These are phyloP conservation scores for Amaranthus tricolor DNA, from an alignment of 179 eudicot species.

Conservation along the genomic window DNA sequence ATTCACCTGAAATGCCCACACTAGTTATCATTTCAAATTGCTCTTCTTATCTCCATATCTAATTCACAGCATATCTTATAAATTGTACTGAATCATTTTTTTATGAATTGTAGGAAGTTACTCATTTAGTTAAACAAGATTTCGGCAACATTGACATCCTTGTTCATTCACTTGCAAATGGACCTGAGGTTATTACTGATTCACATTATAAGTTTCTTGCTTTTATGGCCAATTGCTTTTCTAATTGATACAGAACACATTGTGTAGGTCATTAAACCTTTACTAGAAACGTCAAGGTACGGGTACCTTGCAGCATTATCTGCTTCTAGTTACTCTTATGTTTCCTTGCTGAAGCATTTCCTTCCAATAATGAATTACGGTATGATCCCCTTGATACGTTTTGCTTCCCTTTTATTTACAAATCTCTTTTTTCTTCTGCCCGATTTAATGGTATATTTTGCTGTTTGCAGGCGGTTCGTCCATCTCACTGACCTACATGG, in stretches of 20 bases:
- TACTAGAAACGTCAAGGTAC: constrained; percentile 83
- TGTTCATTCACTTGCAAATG: constrained; percentile 98
- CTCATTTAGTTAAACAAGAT: constrained; percentile 76
- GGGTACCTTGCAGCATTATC: constrained; percentile 97
- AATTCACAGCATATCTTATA: neutral
- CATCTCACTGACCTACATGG: constrained; percentile 89
- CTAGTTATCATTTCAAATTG: neutral
- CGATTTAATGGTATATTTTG: constrained; percentile 7
- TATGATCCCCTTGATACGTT: constrained; percentile 27
- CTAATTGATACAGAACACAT: constrained; percentile 7
- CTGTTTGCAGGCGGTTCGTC: constrained; percentile 78
- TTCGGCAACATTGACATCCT: constrained; percentile 96
- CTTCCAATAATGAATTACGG: constrained; percentile 96
- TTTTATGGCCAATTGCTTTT: constrained; percentile 4
- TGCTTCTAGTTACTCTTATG: constrained; percentile 97
- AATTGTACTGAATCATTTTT: neutral
- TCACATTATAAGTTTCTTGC: neutral
- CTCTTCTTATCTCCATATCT: neutral
- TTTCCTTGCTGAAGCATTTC: constrained; percentile 85
- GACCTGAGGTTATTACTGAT: constrained; percentile 67
- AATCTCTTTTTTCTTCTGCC: no score
- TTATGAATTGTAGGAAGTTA: constrained; percentile 63
- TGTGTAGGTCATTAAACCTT: constrained; percentile 80
- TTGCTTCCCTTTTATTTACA: neutral
- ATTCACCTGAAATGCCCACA: no score